Evolutionary conservation across 176 grass and related monocot species (phyloP).

Genomic region (Avena sativa): DNA sequence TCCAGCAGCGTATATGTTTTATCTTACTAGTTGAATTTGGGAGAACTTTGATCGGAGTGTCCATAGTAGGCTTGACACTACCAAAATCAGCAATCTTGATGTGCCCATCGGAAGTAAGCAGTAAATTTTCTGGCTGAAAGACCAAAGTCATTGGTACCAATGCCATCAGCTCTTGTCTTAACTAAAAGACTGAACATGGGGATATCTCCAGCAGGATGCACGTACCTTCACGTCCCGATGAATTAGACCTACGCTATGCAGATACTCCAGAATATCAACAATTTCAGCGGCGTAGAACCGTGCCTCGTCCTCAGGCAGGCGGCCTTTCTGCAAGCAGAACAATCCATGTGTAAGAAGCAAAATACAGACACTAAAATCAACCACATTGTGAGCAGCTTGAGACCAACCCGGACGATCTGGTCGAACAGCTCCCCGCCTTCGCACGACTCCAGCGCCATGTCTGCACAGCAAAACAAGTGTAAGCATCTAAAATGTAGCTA

Average conservation of each 20-base stretch:
- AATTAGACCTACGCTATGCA: constrained; percentile 83
- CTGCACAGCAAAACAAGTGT: constrained; percentile 44
- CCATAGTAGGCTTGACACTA: constrained; percentile 88
- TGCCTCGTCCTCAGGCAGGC: constrained; percentile 74
- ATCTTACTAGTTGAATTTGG: constrained; percentile 88
- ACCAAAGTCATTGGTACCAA: background rate
- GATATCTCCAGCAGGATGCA: background rate
- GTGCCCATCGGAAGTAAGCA: constrained; percentile 90
- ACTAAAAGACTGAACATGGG: background rate
- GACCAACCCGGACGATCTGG: constrained; percentile 80
- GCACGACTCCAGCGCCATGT: constrained; percentile 97
- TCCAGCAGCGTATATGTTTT: background rate
- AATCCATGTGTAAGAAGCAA: background rate
- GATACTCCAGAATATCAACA: constrained; percentile 89
- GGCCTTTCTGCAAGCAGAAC: constrained; percentile 64
- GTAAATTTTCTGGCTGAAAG: constrained; percentile 94
- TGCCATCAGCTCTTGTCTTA: background rate
- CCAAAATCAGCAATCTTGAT: constrained; percentile 99
- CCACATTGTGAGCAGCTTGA: constrained; percentile 16
- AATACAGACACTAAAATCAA: background rate
- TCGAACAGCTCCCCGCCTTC: constrained; percentile 98
- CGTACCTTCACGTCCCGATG: constrained; percentile 92
- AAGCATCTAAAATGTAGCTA: no score
- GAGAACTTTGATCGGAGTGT: constrained; percentile 80
- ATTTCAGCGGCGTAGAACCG: constrained; percentile 90